Percentiles rank a stretch among this genome's conserved stretches.
These are phyloP conservation scores for Anaeromyces robustus DNA, from an alignment of 192 early-diverging fungal species.

Conservation along the genomic window DNA sequence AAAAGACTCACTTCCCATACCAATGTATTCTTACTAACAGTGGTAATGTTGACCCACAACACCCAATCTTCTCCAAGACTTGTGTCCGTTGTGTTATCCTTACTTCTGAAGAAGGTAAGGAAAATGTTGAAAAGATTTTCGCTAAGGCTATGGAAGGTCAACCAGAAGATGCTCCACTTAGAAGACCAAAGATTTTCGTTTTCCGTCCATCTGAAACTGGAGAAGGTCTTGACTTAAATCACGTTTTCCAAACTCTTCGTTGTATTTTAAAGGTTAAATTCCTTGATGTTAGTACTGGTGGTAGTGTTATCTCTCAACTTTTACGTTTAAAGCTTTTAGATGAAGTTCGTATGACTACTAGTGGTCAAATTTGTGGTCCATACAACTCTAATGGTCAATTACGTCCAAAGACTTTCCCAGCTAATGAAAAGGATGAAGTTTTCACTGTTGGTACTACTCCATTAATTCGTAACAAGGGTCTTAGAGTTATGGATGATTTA, in stretches of 20 bases:
- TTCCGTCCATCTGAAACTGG: not conserved
- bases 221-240: not conserved
- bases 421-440: not conserved
- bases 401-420: not conserved
- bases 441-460: not conserved
- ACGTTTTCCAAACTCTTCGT: not conserved
- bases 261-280: slow-evolving; percentile 2
- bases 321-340: slow-evolving; percentile 11
- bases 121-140: slow-evolving; percentile 3
- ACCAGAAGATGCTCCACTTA: not conserved
- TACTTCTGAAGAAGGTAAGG: slow-evolving; percentile 2
- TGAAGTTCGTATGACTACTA: slow-evolving; percentile 14
- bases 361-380: slow-evolving; percentile 10
- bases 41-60: not conserved
- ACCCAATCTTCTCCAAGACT: slow-evolving; percentile 1
- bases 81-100: not conserved
- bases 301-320: slow-evolving; percentile 8
- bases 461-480: not conserved
- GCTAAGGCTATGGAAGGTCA: not conserved
- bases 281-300: slow-evolving; percentile 17
- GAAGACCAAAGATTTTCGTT: not conserved
- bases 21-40: slow-evolving; percentile 4
- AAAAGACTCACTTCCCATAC: slow-evolving; percentile 4
- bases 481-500: not conserved
- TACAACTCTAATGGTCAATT: not conserved